Base-by-base conservation (phyloP, 2,329 filamentous ascomycete species). In the Fusarium sp. region DNA sequence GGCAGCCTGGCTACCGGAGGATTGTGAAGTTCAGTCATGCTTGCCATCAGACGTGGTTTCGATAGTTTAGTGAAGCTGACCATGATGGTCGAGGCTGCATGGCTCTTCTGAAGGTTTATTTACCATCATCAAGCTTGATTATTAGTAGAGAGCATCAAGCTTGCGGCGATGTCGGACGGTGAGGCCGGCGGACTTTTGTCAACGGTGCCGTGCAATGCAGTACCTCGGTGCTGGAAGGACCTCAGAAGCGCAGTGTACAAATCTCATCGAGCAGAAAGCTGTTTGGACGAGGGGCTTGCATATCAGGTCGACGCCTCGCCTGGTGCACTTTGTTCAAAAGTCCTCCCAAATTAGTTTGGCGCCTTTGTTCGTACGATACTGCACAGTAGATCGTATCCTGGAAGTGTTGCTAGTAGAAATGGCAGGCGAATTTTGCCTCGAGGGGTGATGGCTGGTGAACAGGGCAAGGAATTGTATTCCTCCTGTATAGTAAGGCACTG, bases 131-230 rank as follows among this genome's bases (percentile, higher is more conserved):
- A 42, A 48, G 38, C 51, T 38, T 67, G 65, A 55, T 51, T 43
- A 17, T 26, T 42, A 57, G 43, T 50, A 62, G 46, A 54, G 45
- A 46, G 45, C 34, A 45, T 40, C 30, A 42, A 57, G 44, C 46
- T 38, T 57, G n/a, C 52, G 61, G 62, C 69, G 67, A 72, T 73
- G 61, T 72, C 56, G 67, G 67, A 72, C 65, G 71, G 70, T 62
- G 62, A 73, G 56, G 64, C 65, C 68, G 68, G 62, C 55, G 47
- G 53, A 59, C 62, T 56, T 67, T 56, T 59, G 56, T 51, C 54
- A 65, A 65, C 62, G 56, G 69, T 68, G 57, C 54, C 46, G 57
- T 52, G 36, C 54, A 65, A 54, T 63, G 50, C 50, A 43, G 49
- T 46, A 43, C 51, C 57, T 60, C 51, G 60, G 63, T 54, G 47